Percentiles rank a stretch among this genome's conserved stretches.
phyloP scores from a whole-genome alignment of 2,329 filamentous ascomycete species.

The Thelonectria rubi region DNA sequence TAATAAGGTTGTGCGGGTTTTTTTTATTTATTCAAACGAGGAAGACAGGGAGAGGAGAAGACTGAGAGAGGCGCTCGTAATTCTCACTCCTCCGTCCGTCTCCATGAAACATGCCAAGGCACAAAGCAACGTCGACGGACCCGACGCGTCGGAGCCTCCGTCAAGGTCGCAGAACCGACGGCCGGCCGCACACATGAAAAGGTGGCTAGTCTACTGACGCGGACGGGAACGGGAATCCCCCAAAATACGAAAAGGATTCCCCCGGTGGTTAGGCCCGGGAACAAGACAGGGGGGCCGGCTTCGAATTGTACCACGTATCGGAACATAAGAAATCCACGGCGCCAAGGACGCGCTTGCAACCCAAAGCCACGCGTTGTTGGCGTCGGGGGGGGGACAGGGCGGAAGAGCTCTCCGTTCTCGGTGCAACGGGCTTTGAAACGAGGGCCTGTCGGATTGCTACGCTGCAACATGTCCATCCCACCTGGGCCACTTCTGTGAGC shows the following conservation, averaged over 20 bases:
- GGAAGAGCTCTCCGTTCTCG: neutral
- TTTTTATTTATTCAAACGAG: too few relatives aligned
- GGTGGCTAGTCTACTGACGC: too few relatives aligned
- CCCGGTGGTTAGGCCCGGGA: slow-evolving; percentile 20
- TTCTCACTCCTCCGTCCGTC: too few relatives aligned
- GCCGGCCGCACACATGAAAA: too few relatives aligned
- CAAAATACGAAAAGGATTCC: slow-evolving; percentile 30
- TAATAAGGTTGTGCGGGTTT: slow-evolving; percentile 11
- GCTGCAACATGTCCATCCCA: too few relatives aligned
- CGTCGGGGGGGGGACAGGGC: neutral
- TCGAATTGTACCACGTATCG: slow-evolving; percentile 39
- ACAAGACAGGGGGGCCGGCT: slow-evolving; percentile 18
- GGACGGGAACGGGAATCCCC: too few relatives aligned
- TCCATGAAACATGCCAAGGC: neutral
- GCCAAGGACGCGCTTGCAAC: slow-evolving; percentile 24
- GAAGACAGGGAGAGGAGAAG: too few relatives aligned
- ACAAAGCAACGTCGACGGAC: neutral
- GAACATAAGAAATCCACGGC: slow-evolving; percentile 22
- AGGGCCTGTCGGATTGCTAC: neutral
- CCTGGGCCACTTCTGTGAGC: too few relatives aligned
- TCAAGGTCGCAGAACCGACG: neutral
- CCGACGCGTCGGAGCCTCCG: neutral
- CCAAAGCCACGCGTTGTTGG: slow-evolving; percentile 13
- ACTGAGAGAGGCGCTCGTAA: too few relatives aligned
- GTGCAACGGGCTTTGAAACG: slow-evolving; percentile 2